A percentile compares a stretch with the other conserved stretches of the same genome.
Evolutionary conservation across 768 basidiomycete genomes (phyloP).

Genomic region (Mycena leptocephala): DNA sequence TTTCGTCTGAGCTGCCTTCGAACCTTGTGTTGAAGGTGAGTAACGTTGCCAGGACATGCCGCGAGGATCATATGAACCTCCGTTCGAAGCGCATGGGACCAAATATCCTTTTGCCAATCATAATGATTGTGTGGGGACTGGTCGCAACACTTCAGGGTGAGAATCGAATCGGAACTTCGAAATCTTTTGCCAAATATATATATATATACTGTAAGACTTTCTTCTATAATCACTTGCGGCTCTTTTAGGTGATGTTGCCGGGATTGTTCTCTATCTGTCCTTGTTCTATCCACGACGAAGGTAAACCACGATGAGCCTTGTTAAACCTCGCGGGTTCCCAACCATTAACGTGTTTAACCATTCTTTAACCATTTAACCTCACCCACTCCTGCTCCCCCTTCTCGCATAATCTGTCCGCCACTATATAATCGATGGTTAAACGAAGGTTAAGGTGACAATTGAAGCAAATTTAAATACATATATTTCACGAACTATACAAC

Average conservation of each 20-base stretch:
- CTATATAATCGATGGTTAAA: no score
- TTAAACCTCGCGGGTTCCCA: no score
- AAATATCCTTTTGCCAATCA: background rate
- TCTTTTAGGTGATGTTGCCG: background rate
- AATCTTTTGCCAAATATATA: no score
- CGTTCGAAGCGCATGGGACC: background rate
- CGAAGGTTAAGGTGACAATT: no score
- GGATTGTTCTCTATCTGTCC: background rate
- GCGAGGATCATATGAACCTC: background rate
- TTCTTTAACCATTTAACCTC: no score
- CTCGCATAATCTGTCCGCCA: no score
- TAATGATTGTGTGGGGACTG: background rate
- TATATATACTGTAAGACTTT: background rate
- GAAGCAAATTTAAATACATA: no score
- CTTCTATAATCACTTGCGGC: background rate
- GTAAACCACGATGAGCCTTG: no score
- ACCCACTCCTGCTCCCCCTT: no score
- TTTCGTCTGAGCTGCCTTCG: constrained; percentile 40
- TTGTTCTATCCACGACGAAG: no score
- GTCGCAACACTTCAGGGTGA: background rate
- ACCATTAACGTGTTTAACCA: no score
- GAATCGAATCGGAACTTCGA: constrained; percentile 31
- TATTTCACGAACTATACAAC: no score
- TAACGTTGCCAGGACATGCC: background rate
- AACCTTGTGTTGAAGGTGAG: background rate